Evolutionary conservation across 139 green algal genomes (phyloP).

Genomic region (Chlamydomonas schloesseri): DNA sequence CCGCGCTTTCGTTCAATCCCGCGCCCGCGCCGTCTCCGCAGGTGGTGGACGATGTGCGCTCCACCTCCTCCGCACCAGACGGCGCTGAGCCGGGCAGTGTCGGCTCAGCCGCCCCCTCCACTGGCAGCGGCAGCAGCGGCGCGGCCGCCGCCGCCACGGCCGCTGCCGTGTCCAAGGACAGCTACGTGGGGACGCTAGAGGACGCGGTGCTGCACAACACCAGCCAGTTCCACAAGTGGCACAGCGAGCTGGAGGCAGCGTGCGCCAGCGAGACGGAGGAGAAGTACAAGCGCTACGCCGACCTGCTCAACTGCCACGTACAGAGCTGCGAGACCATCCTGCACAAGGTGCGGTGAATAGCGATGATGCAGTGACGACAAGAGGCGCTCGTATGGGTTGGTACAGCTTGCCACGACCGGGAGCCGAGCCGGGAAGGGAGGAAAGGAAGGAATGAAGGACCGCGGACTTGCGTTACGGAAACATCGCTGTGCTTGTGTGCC

Average conservation of each 20-base stretch:
- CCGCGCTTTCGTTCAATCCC: no score
- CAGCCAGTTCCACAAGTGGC: constrained; percentile 93
- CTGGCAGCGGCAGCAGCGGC: no score
- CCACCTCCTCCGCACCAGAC: neutral
- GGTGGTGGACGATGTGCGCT: constrained; percentile 51
- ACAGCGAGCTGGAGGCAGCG: constrained; percentile 86
- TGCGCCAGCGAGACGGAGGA: constrained; percentile 84
- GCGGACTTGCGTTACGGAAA: no score
- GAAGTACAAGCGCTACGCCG: constrained; percentile 87
- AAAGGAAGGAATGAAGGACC: no score
- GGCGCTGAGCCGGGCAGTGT: no score
- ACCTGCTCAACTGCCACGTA: constrained; percentile 76
- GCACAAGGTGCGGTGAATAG: constrained; percentile 51
- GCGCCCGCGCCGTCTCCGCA: no score
- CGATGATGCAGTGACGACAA: neutral
- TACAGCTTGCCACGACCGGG: no score
- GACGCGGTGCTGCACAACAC: constrained; percentile 83
- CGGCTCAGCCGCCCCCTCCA: no score
- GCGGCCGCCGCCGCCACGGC: neutral
- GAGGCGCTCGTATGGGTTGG: neutral
- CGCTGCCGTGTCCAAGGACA: constrained; percentile 14
- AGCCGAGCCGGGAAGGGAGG: no score
- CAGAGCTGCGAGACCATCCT: constrained; percentile 75
- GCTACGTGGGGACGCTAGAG: constrained; percentile 72
- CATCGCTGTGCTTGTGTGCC: no score